A percentile compares a stretch with the other conserved stretches of the same genome.
These are phyloP conservation scores for Wolfiporia cocos DNA, from an alignment of 1,284 basidiomycete species.

Conservation along the genomic window DNA sequence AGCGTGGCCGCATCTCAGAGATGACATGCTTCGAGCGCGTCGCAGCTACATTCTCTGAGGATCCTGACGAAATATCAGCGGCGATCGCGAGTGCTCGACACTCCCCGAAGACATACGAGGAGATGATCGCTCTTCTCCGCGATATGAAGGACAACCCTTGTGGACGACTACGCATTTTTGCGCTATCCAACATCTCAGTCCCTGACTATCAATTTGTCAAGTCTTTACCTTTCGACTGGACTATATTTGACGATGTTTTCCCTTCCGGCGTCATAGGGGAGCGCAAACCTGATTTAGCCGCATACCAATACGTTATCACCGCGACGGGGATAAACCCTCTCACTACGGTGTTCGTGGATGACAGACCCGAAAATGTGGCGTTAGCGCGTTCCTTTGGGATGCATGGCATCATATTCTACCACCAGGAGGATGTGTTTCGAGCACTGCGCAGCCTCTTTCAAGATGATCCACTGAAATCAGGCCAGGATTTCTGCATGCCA, in stretches of 20 bases:
- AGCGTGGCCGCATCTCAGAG: conserved; percentile 42
- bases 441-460: conserved; percentile 37
- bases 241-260: conserved; percentile 43
- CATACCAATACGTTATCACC: conserved; percentile 42
- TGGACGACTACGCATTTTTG: conserved; percentile 34
- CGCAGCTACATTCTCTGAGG: conserved; percentile 35
- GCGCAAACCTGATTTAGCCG: conserved; percentile 48
- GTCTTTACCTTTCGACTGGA: conserved; percentile 34
- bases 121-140: conserved; percentile 37
- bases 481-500: conserved; percentile 31
- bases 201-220: conserved; percentile 40
- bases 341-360: conserved; percentile 47
- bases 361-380: conserved; percentile 50
- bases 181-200: conserved; percentile 50
- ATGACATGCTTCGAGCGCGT: conserved; percentile 39
- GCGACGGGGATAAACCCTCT: conserved; percentile 35
- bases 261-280: conserved; percentile 39
- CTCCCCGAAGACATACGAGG: conserved; percentile 33
- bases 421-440: conserved; percentile 30
- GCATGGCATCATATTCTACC: conserved; percentile 43
- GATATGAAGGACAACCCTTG: conserved; percentile 32
- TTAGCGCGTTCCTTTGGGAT: conserved; percentile 49
- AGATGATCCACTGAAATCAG: conserved; percentile 39
- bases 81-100: conserved; percentile 38
- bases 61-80: conserved; percentile 31